phyloP scores from a whole-genome alignment of 768 basidiomycete species.

The Strobilomyces echinocephalus region DNA sequence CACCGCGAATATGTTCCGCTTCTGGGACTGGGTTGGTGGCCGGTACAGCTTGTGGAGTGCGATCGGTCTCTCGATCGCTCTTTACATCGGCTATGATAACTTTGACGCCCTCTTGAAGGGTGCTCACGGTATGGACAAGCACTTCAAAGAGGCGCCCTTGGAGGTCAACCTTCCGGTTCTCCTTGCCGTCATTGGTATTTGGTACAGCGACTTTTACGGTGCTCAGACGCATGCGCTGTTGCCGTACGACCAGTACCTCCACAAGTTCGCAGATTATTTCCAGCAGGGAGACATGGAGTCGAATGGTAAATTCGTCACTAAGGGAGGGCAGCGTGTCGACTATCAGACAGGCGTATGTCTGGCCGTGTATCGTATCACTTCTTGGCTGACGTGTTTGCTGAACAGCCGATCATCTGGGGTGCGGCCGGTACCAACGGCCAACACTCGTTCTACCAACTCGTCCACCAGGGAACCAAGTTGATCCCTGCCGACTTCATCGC shows the following conservation, averaged over 20 bases:
- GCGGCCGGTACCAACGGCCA: constrained; percentile 98
- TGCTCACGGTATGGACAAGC: constrained; percentile 96
- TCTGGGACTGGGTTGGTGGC: constrained; percentile 99
- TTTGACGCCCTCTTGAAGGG: constrained; percentile 87
- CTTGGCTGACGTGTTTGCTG: not conserved
- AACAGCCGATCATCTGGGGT: constrained; percentile 96
- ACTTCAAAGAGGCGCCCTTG: constrained; percentile 85
- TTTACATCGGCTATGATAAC: constrained; percentile 91
- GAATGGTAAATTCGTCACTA: constrained; percentile 96
- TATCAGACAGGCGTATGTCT: constrained; percentile 93
- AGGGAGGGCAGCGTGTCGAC: constrained; percentile 84
- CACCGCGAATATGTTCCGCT: constrained; percentile 94
- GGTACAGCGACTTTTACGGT: constrained; percentile 99
- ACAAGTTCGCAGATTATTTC: constrained; percentile 99
- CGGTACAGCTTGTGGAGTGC: constrained; percentile 98
- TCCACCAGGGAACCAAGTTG: constrained; percentile 91
- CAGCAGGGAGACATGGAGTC: constrained; percentile 99
- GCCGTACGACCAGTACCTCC: constrained; percentile 98
- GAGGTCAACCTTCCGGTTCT: constrained; percentile 91
- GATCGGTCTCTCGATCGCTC: constrained; percentile 91
- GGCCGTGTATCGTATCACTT: not conserved
- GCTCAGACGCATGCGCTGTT: constrained; percentile 93
- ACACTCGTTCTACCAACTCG: constrained; percentile 98
- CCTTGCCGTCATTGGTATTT: constrained; percentile 84
- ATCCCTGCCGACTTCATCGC: constrained; percentile 92